Base-by-base conservation (phyloP, 495 filamentous ascomycete genomes). In the Penicillium canescens region DNA sequence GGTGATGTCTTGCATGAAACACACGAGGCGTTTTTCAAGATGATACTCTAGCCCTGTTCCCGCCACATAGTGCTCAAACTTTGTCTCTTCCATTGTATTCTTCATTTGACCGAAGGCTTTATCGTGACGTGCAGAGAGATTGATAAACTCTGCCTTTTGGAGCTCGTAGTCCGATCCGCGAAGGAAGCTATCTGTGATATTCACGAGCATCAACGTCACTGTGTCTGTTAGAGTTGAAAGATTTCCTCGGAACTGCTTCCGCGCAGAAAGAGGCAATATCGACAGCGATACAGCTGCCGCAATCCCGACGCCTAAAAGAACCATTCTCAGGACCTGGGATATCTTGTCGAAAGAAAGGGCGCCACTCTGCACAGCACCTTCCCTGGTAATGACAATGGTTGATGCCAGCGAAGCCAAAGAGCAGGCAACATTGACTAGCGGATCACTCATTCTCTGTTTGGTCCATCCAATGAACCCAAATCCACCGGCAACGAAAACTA, bases 391-490 rank as follows among this genome's bases (percentile, higher is more conserved):
- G 37, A 96, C 82, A 2, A 89, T 94, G 65, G 96, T 96, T 44
- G 94, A 91, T 20, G 90, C 87, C 18, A 98, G 83, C n/a, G 89
- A 89, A 2, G 94, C 82, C 54, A 98, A 74, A 16, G 92, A 96
- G 66, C 89, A 92, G 21, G 91, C 92, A 35, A 96, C 90, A 62
- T 92, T 92, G 49, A 97, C 91, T n/a, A 96, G 72, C 7, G 94
- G 92, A 66, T 93, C 85, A 28, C 86, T 88, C 52, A 93, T 78
- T 57, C 76, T 83, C 68, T 96, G 93, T 71, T 98, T 98, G 20
- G 85, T 82, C 91, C 94, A 98, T 45, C 91, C 94, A 7, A 97
- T 82, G 60, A 96, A 86, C 2, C 94, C 94, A 36, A 97, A 74
- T 0, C 91, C 93, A 36, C 88, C 92, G 11, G 90, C 94, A 59